Percentiles rank a stretch among this genome's conserved stretches.
These are phyloP conservation scores for Lentinula guzmanii DNA, from an alignment of 768 basidiomycete genomes.

Conservation along the genomic window DNA sequence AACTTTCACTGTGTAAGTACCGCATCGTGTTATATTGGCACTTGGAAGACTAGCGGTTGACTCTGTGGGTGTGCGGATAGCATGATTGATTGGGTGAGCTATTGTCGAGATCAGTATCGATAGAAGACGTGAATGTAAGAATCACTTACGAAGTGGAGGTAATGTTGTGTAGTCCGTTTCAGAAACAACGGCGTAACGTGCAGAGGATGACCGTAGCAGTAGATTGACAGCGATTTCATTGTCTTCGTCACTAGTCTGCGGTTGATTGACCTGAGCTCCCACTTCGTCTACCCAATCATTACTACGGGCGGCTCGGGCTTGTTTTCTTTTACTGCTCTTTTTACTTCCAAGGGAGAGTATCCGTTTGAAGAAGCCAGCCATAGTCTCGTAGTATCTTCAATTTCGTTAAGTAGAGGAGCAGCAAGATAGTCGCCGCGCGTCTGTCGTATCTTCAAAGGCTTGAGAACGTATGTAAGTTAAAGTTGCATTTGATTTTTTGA, in stretches of 20 bases:
- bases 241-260: conserved; percentile 33
- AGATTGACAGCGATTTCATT: conserved; percentile 35
- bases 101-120: conserved; percentile 6
- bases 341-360: conserved; percentile 65
- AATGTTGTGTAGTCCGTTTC: conserved; percentile 52
- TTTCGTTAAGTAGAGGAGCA: neutral
- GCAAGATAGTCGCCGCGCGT: neutral
- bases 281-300: conserved; percentile 20
- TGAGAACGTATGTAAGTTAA: neutral
- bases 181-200: conserved; percentile 51
- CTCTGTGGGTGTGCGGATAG: conserved; percentile 40
- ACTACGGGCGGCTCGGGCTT: conserved; percentile 15
- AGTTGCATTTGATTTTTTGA: neutral
- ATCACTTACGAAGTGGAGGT: conserved; percentile 63
- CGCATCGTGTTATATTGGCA: conserved; percentile 40
- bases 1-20: conserved; percentile 71
- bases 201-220: conserved; percentile 68
- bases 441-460: neutral
- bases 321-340: conserved; percentile 44
- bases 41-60: conserved; percentile 49
- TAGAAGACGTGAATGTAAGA: neutral
- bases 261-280: conserved; percentile 4
- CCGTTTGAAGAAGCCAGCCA: conserved; percentile 67
- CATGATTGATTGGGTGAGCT: conserved; percentile 67
- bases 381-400: neutral